Evolutionary conservation across 2,329 filamentous ascomycete genomes (phyloP), one percentile per base, ranked within the genome.

Genomic region (Emericellopsis atlantica): DNA sequence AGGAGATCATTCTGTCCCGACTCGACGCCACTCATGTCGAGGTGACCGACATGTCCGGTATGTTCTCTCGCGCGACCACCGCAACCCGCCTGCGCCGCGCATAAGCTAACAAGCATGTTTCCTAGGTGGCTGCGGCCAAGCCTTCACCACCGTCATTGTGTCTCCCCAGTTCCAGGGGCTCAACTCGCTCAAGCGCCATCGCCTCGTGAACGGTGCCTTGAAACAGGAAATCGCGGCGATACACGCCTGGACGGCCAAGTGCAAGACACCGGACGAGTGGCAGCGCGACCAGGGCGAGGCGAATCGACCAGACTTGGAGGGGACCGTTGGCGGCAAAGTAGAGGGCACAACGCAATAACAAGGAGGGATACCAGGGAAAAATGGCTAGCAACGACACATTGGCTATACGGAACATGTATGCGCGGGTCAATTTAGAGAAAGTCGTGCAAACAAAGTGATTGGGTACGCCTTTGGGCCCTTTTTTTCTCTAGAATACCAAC

Each of bases 191-290:
- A 87, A 87, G 57, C 76, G 89, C 43, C 86, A 95, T 62, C 79
- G 89, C 35, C 72, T 93, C 46, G 88, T 94, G 51, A 95, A 95
- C 62, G 73, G 73, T 14, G 79, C 79, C 5, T 69, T 95, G 51
- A 90, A 88, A 66, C 75, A 81, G 37, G 88, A 95, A 65, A 94
- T 95, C 58, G 84, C 85, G 14, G 76, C 75, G 48, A 94, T 95
- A 51, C 89, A 95, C 66, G 89, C 89, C 32, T 95, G 89, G 89
- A 93, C 86, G 42, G 86, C 88, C 23, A 93, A 88, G 64, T 95
- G 89, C 60, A 84, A 88, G 66, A 95, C 89, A 8, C 85, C 86
- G 1, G 85, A 88, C 53, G 86, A 95, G 66, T 94, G 84, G 79
- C 76, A 85, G 64, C 79, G 76, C 60, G 74, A 82, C 61, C 59